Evolutionary conservation across 148 eudicot genomes (phyloP), one percentile per base, ranked within the genome.

Genomic region (Chenopodium album): DNA sequence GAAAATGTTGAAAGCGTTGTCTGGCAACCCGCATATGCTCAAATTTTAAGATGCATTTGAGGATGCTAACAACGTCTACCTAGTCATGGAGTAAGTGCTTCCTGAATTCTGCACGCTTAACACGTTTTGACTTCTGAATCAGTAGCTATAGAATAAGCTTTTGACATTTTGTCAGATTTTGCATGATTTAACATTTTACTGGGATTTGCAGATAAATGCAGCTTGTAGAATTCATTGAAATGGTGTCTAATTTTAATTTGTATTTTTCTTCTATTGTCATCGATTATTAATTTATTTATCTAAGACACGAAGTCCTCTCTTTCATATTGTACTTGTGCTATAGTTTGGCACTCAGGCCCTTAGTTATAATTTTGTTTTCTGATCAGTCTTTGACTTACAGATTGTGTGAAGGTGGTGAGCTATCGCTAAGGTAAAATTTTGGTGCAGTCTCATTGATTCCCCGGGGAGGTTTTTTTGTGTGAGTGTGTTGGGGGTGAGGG

Each of bases 361-460:
- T 31, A 31, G 1, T 2, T 31, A 31, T 31, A 31, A 59, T 73
- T 1, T 64, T 46, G 26, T 46, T 67, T 31, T 69, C 22, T 46
- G 48, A n/a, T 76, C 11, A 12, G 32, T 34, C 26, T 76, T 78
- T 47, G 78, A 63, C 78, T 67, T 62, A 84, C 91, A 96, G 99
- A 76, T 89, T 96, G 85, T 96, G 99, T 81, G 99, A 96, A 90
- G 99, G 99, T n/a, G 99, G 99, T 41, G 99, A 94, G 86, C 84
- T 96, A 64, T 87, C 94, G 86, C 89, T 94, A 74, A 94, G 98
- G 99, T 96, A 90, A 80, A 50, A 32, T 47, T 48, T 4, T 67
- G 19, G 52, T 7, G 2, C 52, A 37, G 6, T 72, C 70, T 77
- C 22, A 19, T 71, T 77, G 16, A 70, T 29, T 26, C 14, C 13